A percentile compares a stretch with the other conserved stretches of the same genome.
Evolutionary conservation across 1,139 yeast genomes (phyloP).

Genomic region (Entelexis paramagnoliae): DNA sequence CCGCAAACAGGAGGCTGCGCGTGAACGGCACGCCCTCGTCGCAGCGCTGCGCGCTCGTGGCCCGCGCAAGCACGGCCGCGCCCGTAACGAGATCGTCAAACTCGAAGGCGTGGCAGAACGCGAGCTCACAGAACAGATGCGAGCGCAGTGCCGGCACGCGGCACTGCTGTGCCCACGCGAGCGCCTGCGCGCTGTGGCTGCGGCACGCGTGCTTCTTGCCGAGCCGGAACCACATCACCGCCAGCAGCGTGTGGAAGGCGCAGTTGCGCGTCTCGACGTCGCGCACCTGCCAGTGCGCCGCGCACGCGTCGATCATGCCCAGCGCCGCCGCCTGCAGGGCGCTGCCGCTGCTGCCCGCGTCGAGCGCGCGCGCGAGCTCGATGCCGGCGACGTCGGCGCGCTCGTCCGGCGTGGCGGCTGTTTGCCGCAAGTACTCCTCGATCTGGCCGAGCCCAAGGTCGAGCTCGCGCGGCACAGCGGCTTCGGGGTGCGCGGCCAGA

Average conservation of each 20-base stretch:
- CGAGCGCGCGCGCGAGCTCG: not conserved
- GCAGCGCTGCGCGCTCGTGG: not conserved
- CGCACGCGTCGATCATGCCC: not conserved
- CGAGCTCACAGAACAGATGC: not conserved
- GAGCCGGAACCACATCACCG: not conserved
- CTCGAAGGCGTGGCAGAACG: not conserved
- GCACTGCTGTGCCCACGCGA: not conserved
- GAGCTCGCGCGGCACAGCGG: constrained; percentile 5
- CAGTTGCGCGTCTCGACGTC: not conserved
- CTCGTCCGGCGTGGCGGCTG: not conserved
- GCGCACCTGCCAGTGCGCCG: not conserved
- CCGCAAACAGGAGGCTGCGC: not conserved
- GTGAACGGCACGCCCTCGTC: not conserved
- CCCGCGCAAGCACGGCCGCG: not conserved
- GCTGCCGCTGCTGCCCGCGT: not conserved
- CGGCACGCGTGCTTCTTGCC: not conserved
- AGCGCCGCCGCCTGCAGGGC: not conserved
- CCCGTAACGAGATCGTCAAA: not conserved
- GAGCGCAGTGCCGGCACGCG: not conserved
- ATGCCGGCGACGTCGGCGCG: not conserved
- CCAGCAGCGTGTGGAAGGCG: not conserved
- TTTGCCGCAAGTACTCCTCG: not conserved
- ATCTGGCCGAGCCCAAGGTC: not conserved
- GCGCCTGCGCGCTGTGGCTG: not conserved
- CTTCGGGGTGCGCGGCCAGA: not conserved